phyloP scores from a whole-genome alignment of 352 stramenopile genomes.

The Hyaloperonospora arabidopsidis region DNA sequence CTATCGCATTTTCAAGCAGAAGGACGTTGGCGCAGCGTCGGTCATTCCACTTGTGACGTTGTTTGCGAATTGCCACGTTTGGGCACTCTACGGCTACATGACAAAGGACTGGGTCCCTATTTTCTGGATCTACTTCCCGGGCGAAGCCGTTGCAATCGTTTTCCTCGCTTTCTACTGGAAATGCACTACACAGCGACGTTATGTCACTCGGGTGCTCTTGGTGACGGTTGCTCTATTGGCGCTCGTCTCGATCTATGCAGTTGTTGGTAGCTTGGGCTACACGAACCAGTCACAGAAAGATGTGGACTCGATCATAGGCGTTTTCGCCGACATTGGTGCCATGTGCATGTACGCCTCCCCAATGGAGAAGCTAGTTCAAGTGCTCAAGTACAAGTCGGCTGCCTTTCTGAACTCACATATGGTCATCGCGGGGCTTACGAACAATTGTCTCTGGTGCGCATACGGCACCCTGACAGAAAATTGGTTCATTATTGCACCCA shows the following conservation, averaged over 20 bases:
- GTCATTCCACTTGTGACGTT: slow-evolving; percentile 48
- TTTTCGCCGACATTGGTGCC: slow-evolving; percentile 17
- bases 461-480: slow-evolving; percentile 29
- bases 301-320: slow-evolving; percentile 19
- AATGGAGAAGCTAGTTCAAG: slow-evolving; percentile 23
- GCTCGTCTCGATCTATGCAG: slow-evolving; percentile 22
- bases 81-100: slow-evolving; percentile 31
- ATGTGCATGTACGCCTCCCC: slow-evolving; percentile 23
- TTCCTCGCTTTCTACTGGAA: slow-evolving; percentile 28
- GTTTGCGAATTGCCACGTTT: slow-evolving; percentile 39
- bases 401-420: slow-evolving; percentile 23
- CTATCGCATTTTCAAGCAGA: slow-evolving; percentile 25
- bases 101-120: slow-evolving; percentile 36
- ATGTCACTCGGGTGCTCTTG: slow-evolving; percentile 15
- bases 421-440: slow-evolving; percentile 18
- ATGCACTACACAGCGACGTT: slow-evolving; percentile 22
- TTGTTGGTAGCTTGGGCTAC: slow-evolving; percentile 21
- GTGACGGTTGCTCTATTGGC: slow-evolving; percentile 14
- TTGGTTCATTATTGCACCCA: slow-evolving; percentile 29
- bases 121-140: slow-evolving; percentile 34
- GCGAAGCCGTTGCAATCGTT: slow-evolving; percentile 20
- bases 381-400: slow-evolving; percentile 21
- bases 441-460: slow-evolving; percentile 29
- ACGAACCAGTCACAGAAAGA: slow-evolving; percentile 19
- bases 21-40: slow-evolving; percentile 35